A percentile compares a stretch with the other conserved stretches of the same genome.
phyloP scores from a whole-genome alignment of 306 rosid genomes.

The Lupinus albus region DNA sequence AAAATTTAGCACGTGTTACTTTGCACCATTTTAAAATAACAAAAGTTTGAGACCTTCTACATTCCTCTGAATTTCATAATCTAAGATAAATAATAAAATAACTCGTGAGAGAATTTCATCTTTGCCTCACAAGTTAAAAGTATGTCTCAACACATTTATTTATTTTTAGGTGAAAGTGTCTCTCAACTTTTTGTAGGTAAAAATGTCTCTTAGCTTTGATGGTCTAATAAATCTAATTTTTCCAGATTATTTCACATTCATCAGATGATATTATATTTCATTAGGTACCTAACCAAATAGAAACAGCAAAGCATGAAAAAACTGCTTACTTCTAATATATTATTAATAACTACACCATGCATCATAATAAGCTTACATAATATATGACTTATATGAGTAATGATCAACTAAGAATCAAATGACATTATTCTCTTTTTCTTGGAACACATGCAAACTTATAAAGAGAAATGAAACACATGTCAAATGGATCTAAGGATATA shows the following conservation, averaged over 20 bases:
- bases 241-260: background rate
- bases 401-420: constrained; percentile 7
- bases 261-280: background rate
- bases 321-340: background rate
- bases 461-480: background rate
- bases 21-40: no score
- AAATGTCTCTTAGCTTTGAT: background rate
- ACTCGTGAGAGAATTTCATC: background rate
- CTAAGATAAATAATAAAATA: no score
- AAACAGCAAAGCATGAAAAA: background rate
- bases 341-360: background rate
- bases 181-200: background rate
- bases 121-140: background rate
- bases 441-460: background rate
- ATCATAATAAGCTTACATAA: background rate
- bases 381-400: background rate
- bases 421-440: background rate
- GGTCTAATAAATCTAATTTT: background rate
- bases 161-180: background rate
- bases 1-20: no score
- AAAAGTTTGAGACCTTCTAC: no score
- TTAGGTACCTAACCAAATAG: constrained; percentile 13
- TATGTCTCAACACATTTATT: background rate
- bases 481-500: no score
- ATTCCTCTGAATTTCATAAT: no score